phyloP scores from a whole-genome alignment of 2,329 filamentous ascomycete species.

The Aspergillus eucalypticola region DNA sequence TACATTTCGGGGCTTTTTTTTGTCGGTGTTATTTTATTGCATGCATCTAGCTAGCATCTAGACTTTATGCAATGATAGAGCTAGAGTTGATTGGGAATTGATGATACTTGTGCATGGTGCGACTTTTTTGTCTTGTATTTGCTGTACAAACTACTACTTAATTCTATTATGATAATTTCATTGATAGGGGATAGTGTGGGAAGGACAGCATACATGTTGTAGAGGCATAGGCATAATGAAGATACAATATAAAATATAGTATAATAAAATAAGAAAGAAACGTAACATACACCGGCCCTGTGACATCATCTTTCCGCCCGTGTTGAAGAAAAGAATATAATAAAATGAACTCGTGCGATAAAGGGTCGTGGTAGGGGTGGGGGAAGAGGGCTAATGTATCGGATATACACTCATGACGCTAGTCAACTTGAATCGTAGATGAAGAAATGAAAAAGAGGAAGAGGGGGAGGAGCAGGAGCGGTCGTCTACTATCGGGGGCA shows the following conservation, averaged over 20 bases:
- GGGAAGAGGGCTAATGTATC: constrained; percentile 5
- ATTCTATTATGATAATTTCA: no score
- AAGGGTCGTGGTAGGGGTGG: constrained; percentile 14
- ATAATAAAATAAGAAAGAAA: neutral
- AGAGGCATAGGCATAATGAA: neutral
- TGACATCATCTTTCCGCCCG: neutral
- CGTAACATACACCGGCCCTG: neutral
- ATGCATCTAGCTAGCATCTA: no score
- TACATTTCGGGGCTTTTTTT: no score
- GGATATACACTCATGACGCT: constrained; percentile 5
- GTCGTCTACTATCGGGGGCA: constrained; percentile 1
- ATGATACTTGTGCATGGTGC: no score
- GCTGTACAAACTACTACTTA: no score
- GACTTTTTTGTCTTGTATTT: no score
- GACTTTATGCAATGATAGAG: no score
- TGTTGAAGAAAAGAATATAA: neutral
- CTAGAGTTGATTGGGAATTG: no score
- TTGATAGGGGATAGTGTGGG: no score
- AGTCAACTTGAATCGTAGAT: constrained; percentile 11
- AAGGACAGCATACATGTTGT: neutral
- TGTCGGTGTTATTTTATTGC: no score
- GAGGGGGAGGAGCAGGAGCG: constrained; percentile 14
- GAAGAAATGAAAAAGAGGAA: constrained; percentile 18
- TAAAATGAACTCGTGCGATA: constrained; percentile 15
- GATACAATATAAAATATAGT: neutral